Conservation (phyloP, 2,329 filamentous ascomycete genomes). For the Ascochyta rabiei region DNA sequence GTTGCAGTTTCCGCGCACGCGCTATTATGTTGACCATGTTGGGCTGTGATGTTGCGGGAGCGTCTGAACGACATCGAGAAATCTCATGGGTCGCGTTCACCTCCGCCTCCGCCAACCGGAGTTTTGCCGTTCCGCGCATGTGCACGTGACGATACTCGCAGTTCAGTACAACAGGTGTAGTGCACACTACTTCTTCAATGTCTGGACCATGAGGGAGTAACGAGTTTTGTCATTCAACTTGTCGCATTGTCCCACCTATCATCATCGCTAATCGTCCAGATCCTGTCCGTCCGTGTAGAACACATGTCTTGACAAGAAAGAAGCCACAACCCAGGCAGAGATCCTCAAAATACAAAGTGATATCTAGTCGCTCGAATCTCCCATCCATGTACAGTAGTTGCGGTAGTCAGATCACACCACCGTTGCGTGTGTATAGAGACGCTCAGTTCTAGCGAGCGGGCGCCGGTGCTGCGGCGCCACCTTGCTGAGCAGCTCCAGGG, state of each 20-base stretch:
- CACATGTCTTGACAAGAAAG: background rate
- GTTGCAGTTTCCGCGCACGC: constrained; percentile 75
- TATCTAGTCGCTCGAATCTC: background rate
- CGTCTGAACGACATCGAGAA: constrained; percentile 4
- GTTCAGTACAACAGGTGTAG: background rate
- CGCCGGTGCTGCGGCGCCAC: constrained; percentile 13
- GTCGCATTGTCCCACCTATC: constrained; percentile 1
- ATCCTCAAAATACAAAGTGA: background rate
- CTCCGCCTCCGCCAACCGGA: constrained; percentile 5
- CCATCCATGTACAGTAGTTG: background rate
- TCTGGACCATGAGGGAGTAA: background rate
- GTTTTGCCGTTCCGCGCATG: constrained; percentile 3
- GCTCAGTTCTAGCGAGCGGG: constrained; percentile 15
- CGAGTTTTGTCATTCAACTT: background rate
- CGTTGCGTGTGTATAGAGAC: background rate
- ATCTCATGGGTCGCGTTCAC: constrained; percentile 9
- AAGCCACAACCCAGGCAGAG: background rate
- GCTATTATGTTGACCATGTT: constrained; percentile 64
- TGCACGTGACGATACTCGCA: background rate
- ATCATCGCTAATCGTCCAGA: background rate
- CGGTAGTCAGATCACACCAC: background rate
- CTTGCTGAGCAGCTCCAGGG: constrained; percentile 18
- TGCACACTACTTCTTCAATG: background rate
- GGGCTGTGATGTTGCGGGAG: constrained; percentile 2
- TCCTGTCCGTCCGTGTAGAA: background rate